Conservation (phyloP, 108 stramenopile genomes). For the Nitzschia sp. region DNA sequence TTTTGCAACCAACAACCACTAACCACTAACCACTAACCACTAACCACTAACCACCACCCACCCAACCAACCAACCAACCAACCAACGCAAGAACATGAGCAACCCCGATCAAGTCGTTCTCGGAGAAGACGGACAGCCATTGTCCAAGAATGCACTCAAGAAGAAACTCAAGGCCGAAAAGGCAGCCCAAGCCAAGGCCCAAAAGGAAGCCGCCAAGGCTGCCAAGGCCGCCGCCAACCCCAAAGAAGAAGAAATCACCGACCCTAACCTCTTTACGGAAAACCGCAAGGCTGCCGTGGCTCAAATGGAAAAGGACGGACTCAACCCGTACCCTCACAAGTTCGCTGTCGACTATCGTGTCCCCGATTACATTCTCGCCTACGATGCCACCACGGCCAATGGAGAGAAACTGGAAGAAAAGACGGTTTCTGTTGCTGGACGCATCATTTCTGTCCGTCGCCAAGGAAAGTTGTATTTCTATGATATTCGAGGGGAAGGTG, state of each 20-base stretch:
- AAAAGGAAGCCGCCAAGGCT: constrained; percentile 56
- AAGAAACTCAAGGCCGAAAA: constrained; percentile 70
- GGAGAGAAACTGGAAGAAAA: constrained; percentile 73
- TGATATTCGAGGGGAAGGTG: constrained; percentile 93
- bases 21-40: no score
- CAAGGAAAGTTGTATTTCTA: constrained; percentile 98
- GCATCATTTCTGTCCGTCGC: constrained; percentile 87
- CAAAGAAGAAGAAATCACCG: constrained; percentile 84
- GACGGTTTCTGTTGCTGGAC: constrained; percentile 88
- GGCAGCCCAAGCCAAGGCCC: constrained; percentile 63
- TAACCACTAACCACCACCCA: no score
- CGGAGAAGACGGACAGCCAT: constrained; percentile 39
- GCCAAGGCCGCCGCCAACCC: constrained; percentile 44
- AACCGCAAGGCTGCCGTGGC: constrained; percentile 83
- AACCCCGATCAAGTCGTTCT: constrained; percentile 9
- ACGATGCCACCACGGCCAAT: constrained; percentile 60
- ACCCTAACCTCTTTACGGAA: constrained; percentile 93
- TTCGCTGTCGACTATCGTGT: constrained; percentile 88
- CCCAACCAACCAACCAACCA: no score
- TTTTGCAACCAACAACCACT: no score
- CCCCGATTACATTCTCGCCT: constrained; percentile 86
- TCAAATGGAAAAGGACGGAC: constrained; percentile 78
- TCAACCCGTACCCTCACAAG: constrained; percentile 98
- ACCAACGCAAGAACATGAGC: no score
- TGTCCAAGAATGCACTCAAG: constrained; percentile 75